Conservation (phyloP, 768 basidiomycete genomes). For the Pleurotus citrinopileatus region DNA sequence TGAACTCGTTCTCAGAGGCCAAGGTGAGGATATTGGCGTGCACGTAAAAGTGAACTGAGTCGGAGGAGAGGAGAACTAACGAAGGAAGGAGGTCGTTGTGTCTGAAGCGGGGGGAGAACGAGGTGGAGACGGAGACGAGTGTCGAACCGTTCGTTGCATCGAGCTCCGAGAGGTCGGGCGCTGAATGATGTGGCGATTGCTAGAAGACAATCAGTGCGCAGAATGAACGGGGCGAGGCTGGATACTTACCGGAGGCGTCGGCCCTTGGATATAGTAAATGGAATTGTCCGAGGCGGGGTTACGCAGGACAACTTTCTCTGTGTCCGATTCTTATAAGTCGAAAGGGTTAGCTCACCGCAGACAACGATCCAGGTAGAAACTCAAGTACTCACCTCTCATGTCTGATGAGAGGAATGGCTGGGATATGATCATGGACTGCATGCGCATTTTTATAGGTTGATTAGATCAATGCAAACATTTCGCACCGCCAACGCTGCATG, state of each 20-base stretch:
- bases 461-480: too few relatives aligned
- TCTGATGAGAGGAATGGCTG: too few relatives aligned
- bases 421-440: too few relatives aligned
- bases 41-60: constrained; percentile 84
- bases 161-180: background rate
- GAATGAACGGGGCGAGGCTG: background rate
- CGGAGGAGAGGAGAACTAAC: constrained; percentile 63
- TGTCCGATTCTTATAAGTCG: background rate
- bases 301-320: background rate
- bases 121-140: constrained; percentile 76
- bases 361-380: too few relatives aligned
- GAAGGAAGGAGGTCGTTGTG: constrained; percentile 56
- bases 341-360: too few relatives aligned
- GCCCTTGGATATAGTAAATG: background rate
- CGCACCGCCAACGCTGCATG: too few relatives aligned
- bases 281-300: too few relatives aligned
- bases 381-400: too few relatives aligned
- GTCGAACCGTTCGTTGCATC: constrained; percentile 27
- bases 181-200: background rate
- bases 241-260: background rate
- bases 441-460: too few relatives aligned
- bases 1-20: constrained; percentile 65
- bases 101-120: constrained; percentile 71
- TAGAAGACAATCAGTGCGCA: background rate
- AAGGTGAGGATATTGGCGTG: constrained; percentile 57